Percentiles rank a stretch among this genome's conserved stretches.
Evolutionary conservation across 768 basidiomycete species (phyloP).

Genomic region (Lactarius hatsudake): DNA sequence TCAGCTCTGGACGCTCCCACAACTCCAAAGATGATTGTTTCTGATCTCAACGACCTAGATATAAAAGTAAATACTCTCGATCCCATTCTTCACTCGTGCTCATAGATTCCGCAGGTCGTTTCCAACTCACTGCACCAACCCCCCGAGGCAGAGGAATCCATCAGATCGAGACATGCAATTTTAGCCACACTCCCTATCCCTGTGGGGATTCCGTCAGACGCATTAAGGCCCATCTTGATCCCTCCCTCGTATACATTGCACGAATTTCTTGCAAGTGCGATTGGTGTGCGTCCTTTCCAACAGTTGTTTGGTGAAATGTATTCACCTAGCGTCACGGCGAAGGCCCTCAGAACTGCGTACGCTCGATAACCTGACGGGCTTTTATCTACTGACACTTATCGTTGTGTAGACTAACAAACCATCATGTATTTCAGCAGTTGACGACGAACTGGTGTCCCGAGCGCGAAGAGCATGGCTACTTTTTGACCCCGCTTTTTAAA

Average conservation of each 20-base stretch:
- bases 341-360: constrained; percentile 61
- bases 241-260: constrained; percentile 62
- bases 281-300: constrained; percentile 46
- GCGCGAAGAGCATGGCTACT: constrained; percentile 79
- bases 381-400: neutral
- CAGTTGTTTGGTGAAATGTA: constrained; percentile 10
- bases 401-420: constrained; percentile 53
- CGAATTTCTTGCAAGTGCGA: constrained; percentile 60
- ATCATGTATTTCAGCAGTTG: constrained; percentile 61
- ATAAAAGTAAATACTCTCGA: constrained; percentile 10
- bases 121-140: constrained; percentile 4
- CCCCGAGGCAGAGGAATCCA: constrained; percentile 33
- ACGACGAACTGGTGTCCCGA: constrained; percentile 81
- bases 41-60: constrained; percentile 26
- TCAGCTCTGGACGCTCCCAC: neutral
- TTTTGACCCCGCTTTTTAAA: constrained; percentile 69
- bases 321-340: constrained; percentile 8
- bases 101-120: constrained; percentile 9
- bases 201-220: constrained; percentile 57
- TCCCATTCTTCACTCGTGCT: constrained; percentile 1
- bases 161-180: constrained; percentile 52
- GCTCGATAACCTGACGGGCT: constrained; percentile 26
- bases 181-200: constrained; percentile 65
- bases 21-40: constrained; percentile 18
- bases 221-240: constrained; percentile 65